Evolutionary conservation across 345 rosid genomes (phyloP).

Genomic region (Corymbia maculata): DNA sequence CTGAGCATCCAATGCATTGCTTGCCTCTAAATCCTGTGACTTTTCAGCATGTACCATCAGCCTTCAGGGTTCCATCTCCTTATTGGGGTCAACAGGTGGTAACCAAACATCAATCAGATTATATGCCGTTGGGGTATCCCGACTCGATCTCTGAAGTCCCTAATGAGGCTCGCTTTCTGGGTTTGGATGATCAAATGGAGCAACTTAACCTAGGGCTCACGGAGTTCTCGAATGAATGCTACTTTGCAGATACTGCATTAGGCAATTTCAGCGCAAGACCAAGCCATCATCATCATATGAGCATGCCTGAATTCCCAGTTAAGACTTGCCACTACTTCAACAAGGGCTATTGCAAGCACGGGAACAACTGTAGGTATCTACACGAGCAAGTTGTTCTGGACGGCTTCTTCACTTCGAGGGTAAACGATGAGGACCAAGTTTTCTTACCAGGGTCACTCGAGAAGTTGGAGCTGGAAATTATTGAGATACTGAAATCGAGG

Average conservation of each 20-base stretch:
- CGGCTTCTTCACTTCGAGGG: slow-evolving; percentile 16
- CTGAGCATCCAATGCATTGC: slow-evolving; percentile 10
- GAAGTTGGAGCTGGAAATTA: slow-evolving; percentile 42
- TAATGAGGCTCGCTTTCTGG: slow-evolving; percentile 22
- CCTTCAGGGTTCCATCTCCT: slow-evolving; percentile 3
- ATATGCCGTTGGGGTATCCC: background rate
- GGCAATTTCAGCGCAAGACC: slow-evolving; percentile 10
- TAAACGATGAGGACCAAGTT: slow-evolving; percentile 21
- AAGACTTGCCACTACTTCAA: slow-evolving; percentile 55
- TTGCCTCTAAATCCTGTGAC: slow-evolving; percentile 4
- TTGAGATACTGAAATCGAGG: slow-evolving; percentile 40
- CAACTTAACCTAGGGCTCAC: slow-evolving; percentile 5
- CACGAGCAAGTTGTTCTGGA: slow-evolving; percentile 30
- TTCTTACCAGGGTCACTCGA: slow-evolving; percentile 29
- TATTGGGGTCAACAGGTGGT: slow-evolving; percentile 1
- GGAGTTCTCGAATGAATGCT: slow-evolving; percentile 22
- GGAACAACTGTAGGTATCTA: slow-evolving; percentile 45
- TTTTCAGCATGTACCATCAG: background rate
- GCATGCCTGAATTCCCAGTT: slow-evolving; percentile 18
- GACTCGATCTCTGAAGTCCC: slow-evolving; percentile 11
- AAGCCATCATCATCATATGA: slow-evolving; percentile 7
- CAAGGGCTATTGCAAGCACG: slow-evolving; percentile 62
- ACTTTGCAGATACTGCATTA: slow-evolving; percentile 15
- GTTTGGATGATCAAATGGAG: slow-evolving; percentile 35
- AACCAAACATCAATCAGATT: slow-evolving; percentile 10